phyloP scores from a whole-genome alignment of 1,284 basidiomycete species.

The Thelephora terrestris region DNA sequence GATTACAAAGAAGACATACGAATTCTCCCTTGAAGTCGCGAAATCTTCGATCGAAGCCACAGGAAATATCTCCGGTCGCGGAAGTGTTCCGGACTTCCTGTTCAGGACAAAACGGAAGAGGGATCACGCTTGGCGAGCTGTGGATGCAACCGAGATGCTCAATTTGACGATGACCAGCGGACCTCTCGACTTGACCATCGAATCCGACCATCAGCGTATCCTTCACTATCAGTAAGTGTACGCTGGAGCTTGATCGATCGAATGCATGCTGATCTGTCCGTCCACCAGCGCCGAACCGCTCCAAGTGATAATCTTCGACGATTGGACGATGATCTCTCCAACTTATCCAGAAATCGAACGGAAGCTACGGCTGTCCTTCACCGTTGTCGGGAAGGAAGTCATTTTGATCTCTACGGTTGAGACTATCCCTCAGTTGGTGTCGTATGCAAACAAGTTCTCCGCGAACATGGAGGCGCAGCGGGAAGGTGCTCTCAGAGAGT shows the following conservation, averaged over 20 bases:
- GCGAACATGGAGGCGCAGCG: slow-evolving; percentile 64
- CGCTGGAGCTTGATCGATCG: not conserved
- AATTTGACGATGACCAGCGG: slow-evolving; percentile 72
- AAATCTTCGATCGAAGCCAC: slow-evolving; percentile 52
- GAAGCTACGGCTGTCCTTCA: slow-evolving; percentile 68
- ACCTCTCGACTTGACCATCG: slow-evolving; percentile 52
- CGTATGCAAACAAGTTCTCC: slow-evolving; percentile 64
- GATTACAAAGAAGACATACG: slow-evolving; percentile 44
- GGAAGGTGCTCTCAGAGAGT: slow-evolving; percentile 63
- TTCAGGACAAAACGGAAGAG: slow-evolving; percentile 66
- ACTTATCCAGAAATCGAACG: slow-evolving; percentile 33
- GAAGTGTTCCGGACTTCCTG: slow-evolving; percentile 57
- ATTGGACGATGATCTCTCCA: slow-evolving; percentile 57
- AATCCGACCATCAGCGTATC: slow-evolving; percentile 70
- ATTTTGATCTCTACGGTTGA: slow-evolving; percentile 61
- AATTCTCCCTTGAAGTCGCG: slow-evolving; percentile 59
- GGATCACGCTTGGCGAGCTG: slow-evolving; percentile 21
- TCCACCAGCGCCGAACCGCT: slow-evolving; percentile 66
- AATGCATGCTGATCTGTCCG: not conserved
- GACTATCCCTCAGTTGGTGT: slow-evolving; percentile 64
- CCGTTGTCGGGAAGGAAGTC: slow-evolving; percentile 65
- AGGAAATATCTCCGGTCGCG: slow-evolving; percentile 69
- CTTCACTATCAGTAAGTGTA: slow-evolving; percentile 65
- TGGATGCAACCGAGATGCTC: slow-evolving; percentile 38
- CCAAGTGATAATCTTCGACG: slow-evolving; percentile 67